Percentiles rank a stretch among this genome's conserved stretches.
Conservation (phyloP, 1,284 basidiomycete genomes). For the Wallemia hederae region DNA sequence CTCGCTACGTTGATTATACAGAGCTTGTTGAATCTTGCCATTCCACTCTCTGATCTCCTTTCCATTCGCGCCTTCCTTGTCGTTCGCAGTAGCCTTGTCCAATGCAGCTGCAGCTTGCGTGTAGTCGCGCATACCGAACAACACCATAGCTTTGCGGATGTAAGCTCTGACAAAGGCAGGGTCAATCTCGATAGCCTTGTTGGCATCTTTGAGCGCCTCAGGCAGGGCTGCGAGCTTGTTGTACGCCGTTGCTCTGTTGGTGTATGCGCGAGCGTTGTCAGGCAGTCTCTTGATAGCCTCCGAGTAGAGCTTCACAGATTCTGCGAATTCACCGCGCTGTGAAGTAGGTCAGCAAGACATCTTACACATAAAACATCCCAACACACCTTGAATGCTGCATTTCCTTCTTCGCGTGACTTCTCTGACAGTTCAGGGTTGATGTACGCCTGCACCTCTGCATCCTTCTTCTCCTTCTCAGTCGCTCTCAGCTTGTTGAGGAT, state of each 20-base stretch:
- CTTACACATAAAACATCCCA: background rate
- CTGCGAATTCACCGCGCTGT: conserved; percentile 48
- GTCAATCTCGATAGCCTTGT: conserved; percentile 79
- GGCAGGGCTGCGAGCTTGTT: conserved; percentile 79
- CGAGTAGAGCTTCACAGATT: conserved; percentile 72
- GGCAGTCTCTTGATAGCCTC: conserved; percentile 94
- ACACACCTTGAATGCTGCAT: conserved; percentile 50
- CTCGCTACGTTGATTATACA: conserved; percentile 47
- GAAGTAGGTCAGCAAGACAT: background rate
- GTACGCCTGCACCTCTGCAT: conserved; percentile 53
- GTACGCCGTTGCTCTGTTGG: conserved; percentile 89
- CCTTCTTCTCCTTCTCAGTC: conserved; percentile 46
- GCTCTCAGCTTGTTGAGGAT: conserved; percentile 62
- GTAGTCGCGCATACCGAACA: conserved; percentile 74
- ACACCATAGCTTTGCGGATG: conserved; percentile 69
- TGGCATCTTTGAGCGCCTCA: conserved; percentile 84
- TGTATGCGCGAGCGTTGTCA: conserved; percentile 66
- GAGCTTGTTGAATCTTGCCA: conserved; percentile 46
- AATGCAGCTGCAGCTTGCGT: conserved; percentile 54
- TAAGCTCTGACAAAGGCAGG: conserved; percentile 76
- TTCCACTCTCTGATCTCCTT: conserved; percentile 52
- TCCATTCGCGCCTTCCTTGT: conserved; percentile 44
- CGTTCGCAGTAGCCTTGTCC: conserved; percentile 41
- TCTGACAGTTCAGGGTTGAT: conserved; percentile 65
- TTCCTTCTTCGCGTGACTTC: conserved; percentile 67